These are phyloP conservation scores for Fraxinus sp. DNA, from an alignment of 305 asterid genomes.

Conservation along the genomic window DNA sequence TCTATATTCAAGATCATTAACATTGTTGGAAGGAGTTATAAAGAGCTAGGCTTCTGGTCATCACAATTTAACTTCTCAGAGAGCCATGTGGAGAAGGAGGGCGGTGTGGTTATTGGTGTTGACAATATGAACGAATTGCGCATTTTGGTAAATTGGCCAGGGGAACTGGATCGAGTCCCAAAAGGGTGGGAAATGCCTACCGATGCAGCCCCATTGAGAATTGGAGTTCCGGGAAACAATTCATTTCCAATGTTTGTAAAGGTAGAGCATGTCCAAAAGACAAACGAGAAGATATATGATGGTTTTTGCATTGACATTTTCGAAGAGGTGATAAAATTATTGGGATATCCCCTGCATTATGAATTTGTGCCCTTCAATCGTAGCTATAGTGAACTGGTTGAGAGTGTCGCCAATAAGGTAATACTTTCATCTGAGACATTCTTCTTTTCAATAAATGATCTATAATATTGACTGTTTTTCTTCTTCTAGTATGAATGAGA, in stretches of 20 bases:
- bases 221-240: slow-evolving; percentile 36
- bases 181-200: slow-evolving; percentile 49
- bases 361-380: slow-evolving; percentile 27
- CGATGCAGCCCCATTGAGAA: slow-evolving; percentile 25
- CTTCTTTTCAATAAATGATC: no score
- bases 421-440: not conserved
- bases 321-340: slow-evolving; percentile 17
- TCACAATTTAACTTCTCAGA: slow-evolving; percentile 23
- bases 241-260: not conserved
- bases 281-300: not conserved
- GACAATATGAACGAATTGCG: no score
- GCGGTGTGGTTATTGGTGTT: no score
- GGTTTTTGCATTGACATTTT: slow-evolving; percentile 46
- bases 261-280: no score
- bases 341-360: slow-evolving; percentile 32
- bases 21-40: slow-evolving; percentile 36
- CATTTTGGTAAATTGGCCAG: slow-evolving; percentile 36
- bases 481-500: no score
- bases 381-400: slow-evolving; percentile 28
- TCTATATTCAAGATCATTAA: slow-evolving; percentile 30
- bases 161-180: slow-evolving; percentile 35
- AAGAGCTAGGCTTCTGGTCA: slow-evolving; percentile 39
- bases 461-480: no score
- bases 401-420: slow-evolving; percentile 32
- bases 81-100: not conserved